Evolutionary conservation across 2,329 filamentous ascomycete species (phyloP), one percentile per base, ranked within the genome.

Genomic region (Colletotrichum abscissum): DNA sequence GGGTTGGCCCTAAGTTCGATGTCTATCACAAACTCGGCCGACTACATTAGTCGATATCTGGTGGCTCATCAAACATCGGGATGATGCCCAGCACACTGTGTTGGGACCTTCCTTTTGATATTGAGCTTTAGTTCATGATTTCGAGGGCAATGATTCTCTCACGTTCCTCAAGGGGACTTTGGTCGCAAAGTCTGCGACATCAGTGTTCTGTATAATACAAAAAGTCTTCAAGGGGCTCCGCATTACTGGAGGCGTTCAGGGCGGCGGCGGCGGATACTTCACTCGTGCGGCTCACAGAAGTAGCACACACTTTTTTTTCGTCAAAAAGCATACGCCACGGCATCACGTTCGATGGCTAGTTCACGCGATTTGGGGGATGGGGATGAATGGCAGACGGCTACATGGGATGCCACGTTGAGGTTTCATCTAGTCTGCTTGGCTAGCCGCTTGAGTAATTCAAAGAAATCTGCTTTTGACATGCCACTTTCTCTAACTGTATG

Each of bases 231-330:
- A 46, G 67, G 67, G 62, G 28, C 62, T 30, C 38, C 56, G 49
- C 71, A 73, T 71, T n/a, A 49, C 22, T 46, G 46, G 64, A 67
- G 70, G 71, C 71, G 71, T 73, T 73, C 7, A 22, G 62, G 67
- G 30, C 26, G 56, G 62, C n/a, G 67, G 30, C 26, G 56, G 67
- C 26, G 67, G 57, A 68, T 24, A 68, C 16, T 57, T 63, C 38
- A 54, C 56, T 54, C 19, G 42, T 54, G n/a, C 42, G 55, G 55
- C 56, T 49, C 46, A 22, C 16, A 33, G n/a, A 35, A 26, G 52
- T n/a, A 55, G 46, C 55, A 57, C 8, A 49, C n/a, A 55, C 22
- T 54, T 19, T 11, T 54, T 71, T 71, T 14, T 55, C 30, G n/a
- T 52, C n/a, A 38, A 59, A 24, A 59, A 65, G 54, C 46, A 28